Conservation (phyloP, 2,329 filamentous ascomycete genomes). For the Trichoderma guizhouense region DNA sequence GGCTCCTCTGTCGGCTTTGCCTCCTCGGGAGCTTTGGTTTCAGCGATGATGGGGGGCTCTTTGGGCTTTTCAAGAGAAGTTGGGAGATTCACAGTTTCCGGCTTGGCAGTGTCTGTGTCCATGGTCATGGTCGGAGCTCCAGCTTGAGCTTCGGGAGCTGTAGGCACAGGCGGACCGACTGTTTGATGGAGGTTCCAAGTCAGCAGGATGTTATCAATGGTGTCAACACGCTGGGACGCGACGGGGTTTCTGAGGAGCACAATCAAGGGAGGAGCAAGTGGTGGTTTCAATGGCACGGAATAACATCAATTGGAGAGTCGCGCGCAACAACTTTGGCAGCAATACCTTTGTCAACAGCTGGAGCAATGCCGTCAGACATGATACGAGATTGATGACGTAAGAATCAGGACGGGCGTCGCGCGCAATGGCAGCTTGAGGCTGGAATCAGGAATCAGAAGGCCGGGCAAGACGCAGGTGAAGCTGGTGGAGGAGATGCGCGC, state of each 20-base stretch:
- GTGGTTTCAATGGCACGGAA: not conserved
- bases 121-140: conserved; percentile 28
- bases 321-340: not conserved
- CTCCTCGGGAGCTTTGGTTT: conserved; percentile 8
- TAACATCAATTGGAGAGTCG: conserved; percentile 2
- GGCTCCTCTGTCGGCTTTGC: conserved; percentile 5
- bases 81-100: conserved; percentile 19
- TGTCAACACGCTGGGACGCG: not conserved
- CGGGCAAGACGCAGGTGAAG: not conserved
- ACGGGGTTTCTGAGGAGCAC: not conserved
- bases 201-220: not conserved
- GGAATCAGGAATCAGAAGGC: not conserved
- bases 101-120: conserved; percentile 25
- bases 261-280: not conserved
- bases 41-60: conserved; percentile 3
- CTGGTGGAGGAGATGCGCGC: not conserved
- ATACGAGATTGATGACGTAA: conserved; percentile 33
- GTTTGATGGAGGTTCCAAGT: conserved; percentile 2
- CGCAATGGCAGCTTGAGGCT: not conserved
- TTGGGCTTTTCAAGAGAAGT: conserved; percentile 10
- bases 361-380: conserved; percentile 36
- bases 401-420: conserved; percentile 11
- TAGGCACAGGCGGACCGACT: conserved; percentile 32
- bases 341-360: conserved; percentile 37
- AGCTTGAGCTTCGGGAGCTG: conserved; percentile 29